Evolutionary conservation across 768 basidiomycete genomes (phyloP), one percentile per base, ranked within the genome.

Genomic region (Cystofilobasidium ferigula): DNA sequence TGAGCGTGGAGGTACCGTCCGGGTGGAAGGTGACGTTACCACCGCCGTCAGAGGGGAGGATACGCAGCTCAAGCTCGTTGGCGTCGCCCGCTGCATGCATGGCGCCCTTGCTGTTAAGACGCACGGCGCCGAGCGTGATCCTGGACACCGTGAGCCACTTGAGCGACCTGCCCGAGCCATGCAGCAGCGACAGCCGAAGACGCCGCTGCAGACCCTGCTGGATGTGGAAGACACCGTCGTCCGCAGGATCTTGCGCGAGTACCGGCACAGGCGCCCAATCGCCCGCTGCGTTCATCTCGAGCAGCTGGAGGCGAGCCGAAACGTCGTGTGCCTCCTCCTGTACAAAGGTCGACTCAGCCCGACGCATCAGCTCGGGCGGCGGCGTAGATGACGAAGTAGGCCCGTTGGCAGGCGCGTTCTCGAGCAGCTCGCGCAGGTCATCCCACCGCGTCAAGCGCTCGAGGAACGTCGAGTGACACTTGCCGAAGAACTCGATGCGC

Each of bases 141-240:
- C 83, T 85, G 1, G 83, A 83, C 43, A 95, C 79, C 68, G 86
- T 84, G 28, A 81, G 81, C 93, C 92, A 97, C 1, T 88, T 88
- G 61, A 97, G 81, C 69, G 93, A 87, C 47, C 82, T 82, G 0
- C 94, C 94, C 16, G 94, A 94, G 72, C 89, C 86, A 60, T 89
- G 94, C 20, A 84, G 84, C 36, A 98, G 78, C 0, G 82, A 83
- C 64, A 99, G 76, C 40, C 82, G 77, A 58, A 99, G 76, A 16
- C 88, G 84, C 26, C 95, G 82, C 74, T 99, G 95, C 30, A 97
- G 77, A 32, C 95, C 95, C 77, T 99, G 95, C 71, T 89, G 92
- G 24, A 98, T 80, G 66, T 83, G 84, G 77, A 95, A 94, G 61
- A 83, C 84, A 20, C 92, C 91, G 7, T 86, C 83, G 75, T 94